Evolutionary conservation across 2,329 filamentous ascomycete genomes (phyloP), one percentile per base, ranked within the genome.

Genomic region (Beauveria varroae): DNA sequence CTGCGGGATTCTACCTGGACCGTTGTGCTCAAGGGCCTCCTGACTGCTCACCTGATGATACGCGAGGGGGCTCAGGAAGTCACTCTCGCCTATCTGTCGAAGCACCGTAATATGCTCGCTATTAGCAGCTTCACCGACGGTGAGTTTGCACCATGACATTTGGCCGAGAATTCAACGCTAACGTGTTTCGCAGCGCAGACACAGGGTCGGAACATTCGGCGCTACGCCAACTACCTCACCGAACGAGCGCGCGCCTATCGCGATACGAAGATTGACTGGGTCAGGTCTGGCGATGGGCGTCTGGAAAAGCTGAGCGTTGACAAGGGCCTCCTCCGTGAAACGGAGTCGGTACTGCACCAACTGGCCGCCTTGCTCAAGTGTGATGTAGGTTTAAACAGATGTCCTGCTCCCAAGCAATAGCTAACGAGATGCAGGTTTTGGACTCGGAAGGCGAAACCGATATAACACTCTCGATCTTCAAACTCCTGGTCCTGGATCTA

Each of bases 1-100:
- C 77, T 99, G 67, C 88, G 92, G 72, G 95, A 99, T 74, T 93
- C 93, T 67, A 96, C 95, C 81, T 99, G 95, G 95, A 99, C 95
- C n/a, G 92, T 98, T 62, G 93, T 96, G 66, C 96, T 97, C 86
- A 99, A 99, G 80, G 88, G 91, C 68, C 81, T 99, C 67, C 96
- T 98, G 69, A 95, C 96, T 54, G 86, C 96, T 52, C 95, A 99
- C 74, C 79, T 98, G 64, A 98, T 99, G 95, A 95, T 99, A 72
- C 86, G 95, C 67, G 95, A 99, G 77, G 95, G 95, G 59, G 88
- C 93, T 65, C 86, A 88, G 40, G 91, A 98, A 72, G 89, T 92
- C 54, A 96, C 95, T 3, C 80, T 99, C 66, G 83, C 86, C 64
- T 97, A 91, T 69, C 83, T 99, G 40, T 83, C 93, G 49, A 88